phyloP scores from a whole-genome alignment of 1,139 yeast species.

The Protomyces pachydermus region DNA sequence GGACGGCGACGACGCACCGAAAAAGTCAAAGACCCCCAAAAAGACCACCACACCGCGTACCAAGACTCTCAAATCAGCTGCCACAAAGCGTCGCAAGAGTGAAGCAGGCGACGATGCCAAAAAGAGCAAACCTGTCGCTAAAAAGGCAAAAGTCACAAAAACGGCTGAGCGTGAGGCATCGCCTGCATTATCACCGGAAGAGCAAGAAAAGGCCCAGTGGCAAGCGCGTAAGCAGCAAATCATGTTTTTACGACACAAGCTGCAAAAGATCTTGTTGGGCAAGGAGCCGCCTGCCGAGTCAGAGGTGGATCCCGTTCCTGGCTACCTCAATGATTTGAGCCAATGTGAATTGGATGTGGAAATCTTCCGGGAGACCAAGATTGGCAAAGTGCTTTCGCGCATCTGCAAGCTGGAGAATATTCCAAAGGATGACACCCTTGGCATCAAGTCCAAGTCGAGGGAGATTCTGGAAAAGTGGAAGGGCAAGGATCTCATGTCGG shows the following conservation, averaged over 20 bases:
- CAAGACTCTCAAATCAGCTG: constrained; percentile 16
- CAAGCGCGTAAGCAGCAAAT: constrained; percentile 20
- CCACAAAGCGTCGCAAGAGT: constrained; percentile 15
- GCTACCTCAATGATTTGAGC: constrained; percentile 17
- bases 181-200: constrained; percentile 21
- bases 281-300: constrained; percentile 23
- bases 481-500: constrained; percentile 8
- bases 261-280: constrained; percentile 26
- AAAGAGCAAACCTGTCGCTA: constrained; percentile 6
- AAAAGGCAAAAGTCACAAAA: constrained; percentile 3
- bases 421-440: constrained; percentile 23
- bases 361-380: constrained; percentile 26
- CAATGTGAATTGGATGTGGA: constrained; percentile 5
- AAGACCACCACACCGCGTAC: constrained; percentile 14
- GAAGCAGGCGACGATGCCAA: constrained; percentile 5
- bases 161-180: constrained; percentile 4
- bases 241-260: constrained; percentile 27
- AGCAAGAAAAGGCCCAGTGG: constrained; percentile 2
- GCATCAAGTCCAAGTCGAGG: constrained; percentile 19
- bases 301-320: constrained; percentile 14
- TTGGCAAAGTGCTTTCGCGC: constrained; percentile 27
- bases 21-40: constrained; percentile 22
- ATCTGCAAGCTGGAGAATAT: constrained; percentile 18
- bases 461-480: constrained; percentile 23
- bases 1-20: constrained; percentile 17